phyloP scores from a whole-genome alignment of 371 early-diverging fungal genomes.

The Globomyces sp. region DNA sequence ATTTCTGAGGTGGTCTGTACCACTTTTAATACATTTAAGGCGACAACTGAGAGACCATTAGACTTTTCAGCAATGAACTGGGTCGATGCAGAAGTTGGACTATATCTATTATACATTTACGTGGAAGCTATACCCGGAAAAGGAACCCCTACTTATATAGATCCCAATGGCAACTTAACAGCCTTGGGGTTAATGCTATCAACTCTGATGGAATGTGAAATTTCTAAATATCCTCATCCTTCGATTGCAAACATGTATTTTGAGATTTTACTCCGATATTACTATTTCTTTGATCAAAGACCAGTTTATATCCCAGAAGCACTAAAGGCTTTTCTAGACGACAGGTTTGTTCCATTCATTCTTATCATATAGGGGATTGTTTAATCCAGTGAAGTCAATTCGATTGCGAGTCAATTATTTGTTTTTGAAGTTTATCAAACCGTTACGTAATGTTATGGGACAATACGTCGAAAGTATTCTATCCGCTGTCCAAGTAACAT shows the following conservation, averaged over 20 bases:
- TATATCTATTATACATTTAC: conserved; percentile 74
- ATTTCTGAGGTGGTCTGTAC: conserved; percentile 28
- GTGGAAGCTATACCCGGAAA: conserved; percentile 69
- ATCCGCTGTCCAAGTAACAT: conserved; percentile 55
- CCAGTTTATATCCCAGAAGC: conserved; percentile 69
- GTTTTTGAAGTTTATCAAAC: conserved; percentile 81
- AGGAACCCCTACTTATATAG: conserved; percentile 41
- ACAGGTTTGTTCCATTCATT: conserved; percentile 34
- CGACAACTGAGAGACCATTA: background rate
- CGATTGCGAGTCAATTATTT: conserved; percentile 86
- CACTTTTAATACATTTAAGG: background rate
- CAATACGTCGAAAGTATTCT: conserved; percentile 68
- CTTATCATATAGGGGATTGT: conserved; percentile 65
- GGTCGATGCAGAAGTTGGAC: conserved; percentile 79
- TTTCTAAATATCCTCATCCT: conserved; percentile 78
- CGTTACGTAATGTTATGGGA: conserved; percentile 60
- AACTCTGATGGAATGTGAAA: conserved; percentile 66
- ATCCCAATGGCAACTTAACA: conserved; percentile 33
- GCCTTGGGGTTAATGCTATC: conserved; percentile 71
- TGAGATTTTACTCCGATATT: conserved; percentile 74
- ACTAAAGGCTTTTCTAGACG: conserved; percentile 73
- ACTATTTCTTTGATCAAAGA: conserved; percentile 69
- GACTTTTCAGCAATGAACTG: conserved; percentile 41
- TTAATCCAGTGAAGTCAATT: conserved; percentile 66
- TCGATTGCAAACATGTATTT: conserved; percentile 73